Base-by-base conservation (phyloP, 495 filamentous ascomycete species). In the Penicillium desertorum region DNA sequence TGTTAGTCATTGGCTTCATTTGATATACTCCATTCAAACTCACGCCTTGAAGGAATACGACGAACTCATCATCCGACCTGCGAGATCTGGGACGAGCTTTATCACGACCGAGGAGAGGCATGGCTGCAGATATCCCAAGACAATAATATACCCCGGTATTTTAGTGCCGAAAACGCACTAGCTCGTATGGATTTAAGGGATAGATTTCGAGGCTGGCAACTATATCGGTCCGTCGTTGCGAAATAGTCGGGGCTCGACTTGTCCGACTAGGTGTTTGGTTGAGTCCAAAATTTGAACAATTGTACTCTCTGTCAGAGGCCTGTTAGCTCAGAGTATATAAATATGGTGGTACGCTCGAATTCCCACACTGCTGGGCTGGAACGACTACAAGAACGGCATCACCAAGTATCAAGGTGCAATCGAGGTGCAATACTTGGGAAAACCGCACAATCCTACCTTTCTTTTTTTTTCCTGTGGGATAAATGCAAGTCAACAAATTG, bases 21-120 rank as follows among this genome's bases (percentile, higher is more conserved):
- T 32, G n/a, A 20, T n/a, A 4, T 10, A 45, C 10, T 51, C 11
- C 37, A 44, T 43, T 30, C 16, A 30, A 25, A 60, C 72, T 67
- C 61, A 79, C 76, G 22, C 76, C 76, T 45, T 79, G 76, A 27
- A 79, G 65, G 56, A 77, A 79, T 2, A 79, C 63, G 19, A 79
- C 75, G 34, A 73, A 79, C 62, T 79, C 76, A 55, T 77, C 76
- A 11, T 79, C 75, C 7, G 71, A 71, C 25, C 64, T 70, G 57
- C 73, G 68, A 36, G 62, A 50, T 61, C 65, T 71, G 2, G 65
- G 37, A 23, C 70, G 72, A 45, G 62, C 64, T 60, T 71, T 75
- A 43, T 74, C 72, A 36, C 64, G 65, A 42, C 66, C 61, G 37
- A 65, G 61, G 9, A 59, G 64, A 27, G 74, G 69, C 71, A 77